These are phyloP conservation scores for Leccinum sublutescens DNA, from an alignment of 768 basidiomycete genomes.

Conservation along the genomic window DNA sequence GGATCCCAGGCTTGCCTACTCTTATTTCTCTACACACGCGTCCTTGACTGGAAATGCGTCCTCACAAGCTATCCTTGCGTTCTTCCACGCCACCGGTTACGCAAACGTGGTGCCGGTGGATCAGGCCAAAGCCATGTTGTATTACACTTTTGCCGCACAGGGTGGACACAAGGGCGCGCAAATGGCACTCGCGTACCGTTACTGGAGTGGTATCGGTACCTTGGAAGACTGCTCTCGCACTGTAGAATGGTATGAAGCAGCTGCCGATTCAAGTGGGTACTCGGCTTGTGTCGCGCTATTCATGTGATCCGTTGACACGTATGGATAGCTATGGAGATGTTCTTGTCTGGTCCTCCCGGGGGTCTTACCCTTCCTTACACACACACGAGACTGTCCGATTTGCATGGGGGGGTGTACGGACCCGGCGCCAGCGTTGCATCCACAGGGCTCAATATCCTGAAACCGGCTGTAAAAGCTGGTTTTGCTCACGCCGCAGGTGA, in stretches of 20 bases:
- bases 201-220: constrained; percentile 95
- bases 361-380: constrained; percentile 84
- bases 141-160: constrained; percentile 93
- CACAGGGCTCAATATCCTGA: constrained; percentile 68
- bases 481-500: constrained; percentile 84
- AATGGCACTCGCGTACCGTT: constrained; percentile 90
- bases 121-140: constrained; percentile 81
- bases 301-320: neutral
- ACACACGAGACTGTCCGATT: constrained; percentile 80
- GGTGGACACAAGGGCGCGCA: constrained; percentile 84
- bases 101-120: constrained; percentile 58
- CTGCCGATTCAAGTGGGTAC: constrained; percentile 75
- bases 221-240: constrained; percentile 83
- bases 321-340: constrained; percentile 70
- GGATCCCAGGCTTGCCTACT: constrained; percentile 61
- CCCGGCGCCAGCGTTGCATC: constrained; percentile 93
- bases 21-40: constrained; percentile 64
- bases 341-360: constrained; percentile 84
- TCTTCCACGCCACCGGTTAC: constrained; percentile 89
- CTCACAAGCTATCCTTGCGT: constrained; percentile 82
- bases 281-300: constrained; percentile 23
- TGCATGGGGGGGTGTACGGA: constrained; percentile 91
- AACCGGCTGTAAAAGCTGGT: constrained; percentile 82
- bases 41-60: constrained; percentile 75
- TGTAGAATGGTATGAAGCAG: constrained; percentile 84